Evolutionary conservation across 768 basidiomycete genomes (phyloP).

Genomic region (Rhizopogon rudus): DNA sequence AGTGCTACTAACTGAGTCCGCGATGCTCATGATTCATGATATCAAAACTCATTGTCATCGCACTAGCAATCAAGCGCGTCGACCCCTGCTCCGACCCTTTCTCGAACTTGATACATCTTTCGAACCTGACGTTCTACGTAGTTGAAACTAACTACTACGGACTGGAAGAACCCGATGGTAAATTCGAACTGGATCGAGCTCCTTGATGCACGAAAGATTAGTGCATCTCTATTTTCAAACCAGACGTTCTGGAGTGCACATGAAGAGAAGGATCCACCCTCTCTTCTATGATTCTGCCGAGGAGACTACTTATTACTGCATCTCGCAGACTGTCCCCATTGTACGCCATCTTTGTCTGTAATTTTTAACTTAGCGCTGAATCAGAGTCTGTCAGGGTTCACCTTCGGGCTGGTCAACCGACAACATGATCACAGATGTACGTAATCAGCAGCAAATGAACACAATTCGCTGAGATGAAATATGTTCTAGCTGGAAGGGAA

Average conservation of each 20-base stretch:
- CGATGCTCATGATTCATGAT: conserved; percentile 1
- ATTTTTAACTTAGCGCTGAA: not conserved
- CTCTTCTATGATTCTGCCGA: not conserved
- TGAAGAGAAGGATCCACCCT: not conserved
- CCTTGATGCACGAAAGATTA: not conserved
- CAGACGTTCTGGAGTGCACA: no score
- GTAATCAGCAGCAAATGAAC: not conserved
- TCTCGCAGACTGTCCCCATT: not conserved
- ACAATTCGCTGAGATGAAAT: not conserved
- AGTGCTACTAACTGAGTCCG: conserved; percentile 1
- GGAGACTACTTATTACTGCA: no score
- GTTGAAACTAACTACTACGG: no score
- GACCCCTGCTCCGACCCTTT: no score
- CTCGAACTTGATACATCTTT: no score
- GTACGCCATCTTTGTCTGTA: not conserved
- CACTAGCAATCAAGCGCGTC: no score
- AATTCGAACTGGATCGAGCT: no score
- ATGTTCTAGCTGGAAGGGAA: not conserved
- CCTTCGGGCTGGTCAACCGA: not conserved
- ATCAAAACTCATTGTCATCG: not conserved
- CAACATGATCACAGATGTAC: not conserved
- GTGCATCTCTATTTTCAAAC: not conserved
- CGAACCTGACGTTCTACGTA: no score
- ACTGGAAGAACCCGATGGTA: no score
- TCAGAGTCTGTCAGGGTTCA: no score